Percentiles rank a stretch among this genome's conserved stretches.
These are phyloP conservation scores for Pseudopithomyces chartarum DNA, from an alignment of 2,329 filamentous ascomycete genomes.

Conservation along the genomic window DNA sequence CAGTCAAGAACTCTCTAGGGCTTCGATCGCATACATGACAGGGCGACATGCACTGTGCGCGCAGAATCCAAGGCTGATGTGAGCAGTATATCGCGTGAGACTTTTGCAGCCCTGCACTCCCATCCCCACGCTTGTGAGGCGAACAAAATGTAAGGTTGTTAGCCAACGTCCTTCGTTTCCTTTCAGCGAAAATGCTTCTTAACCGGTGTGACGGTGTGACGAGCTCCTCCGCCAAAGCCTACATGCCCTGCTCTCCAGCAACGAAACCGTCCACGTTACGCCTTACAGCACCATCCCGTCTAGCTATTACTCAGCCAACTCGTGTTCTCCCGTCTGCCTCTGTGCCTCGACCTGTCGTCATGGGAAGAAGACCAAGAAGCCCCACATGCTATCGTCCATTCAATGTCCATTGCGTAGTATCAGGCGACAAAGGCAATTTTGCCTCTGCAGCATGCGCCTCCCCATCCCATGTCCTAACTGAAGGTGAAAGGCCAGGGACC, in stretches of 20 bases:
- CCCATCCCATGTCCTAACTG: neutral
- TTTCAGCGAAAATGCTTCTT: neutral
- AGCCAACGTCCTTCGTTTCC: neutral
- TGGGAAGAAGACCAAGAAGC: neutral
- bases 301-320: neutral
- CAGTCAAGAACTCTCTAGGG: neutral
- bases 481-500: neutral
- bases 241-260: neutral
- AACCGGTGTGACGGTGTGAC: constrained; percentile 1
- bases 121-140: neutral
- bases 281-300: neutral
- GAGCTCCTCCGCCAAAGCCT: neutral
- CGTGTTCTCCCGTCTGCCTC: neutral
- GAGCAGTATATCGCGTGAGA: neutral
- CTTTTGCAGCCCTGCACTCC: neutral
- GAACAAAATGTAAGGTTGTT: neutral
- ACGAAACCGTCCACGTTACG: neutral
- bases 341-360: neutral
- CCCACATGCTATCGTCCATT: neutral
- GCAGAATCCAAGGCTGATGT: neutral
- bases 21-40: neutral
- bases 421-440: neutral
- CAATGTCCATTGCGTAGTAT: neutral
- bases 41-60: neutral
- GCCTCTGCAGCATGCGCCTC: neutral